These are phyloP conservation scores for Hura crepitans DNA, from an alignment of 441 rosid genomes.

Conservation along the genomic window DNA sequence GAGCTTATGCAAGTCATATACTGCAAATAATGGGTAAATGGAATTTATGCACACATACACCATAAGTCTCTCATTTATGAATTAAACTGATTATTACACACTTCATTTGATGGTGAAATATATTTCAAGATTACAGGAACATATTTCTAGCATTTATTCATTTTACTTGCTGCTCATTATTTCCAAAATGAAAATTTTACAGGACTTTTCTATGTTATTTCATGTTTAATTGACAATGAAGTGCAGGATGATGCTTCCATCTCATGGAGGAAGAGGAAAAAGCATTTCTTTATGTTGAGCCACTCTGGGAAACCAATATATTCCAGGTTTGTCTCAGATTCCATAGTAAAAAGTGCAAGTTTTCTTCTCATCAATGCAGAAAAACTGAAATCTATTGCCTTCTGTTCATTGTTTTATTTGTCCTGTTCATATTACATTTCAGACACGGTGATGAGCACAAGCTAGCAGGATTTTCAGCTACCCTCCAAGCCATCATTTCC, in stretches of 20 bases:
- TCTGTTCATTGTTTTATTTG: background rate
- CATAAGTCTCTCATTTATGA: background rate
- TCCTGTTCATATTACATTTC: constrained; percentile 20
- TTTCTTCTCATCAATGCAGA: background rate
- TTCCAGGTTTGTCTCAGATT: constrained; percentile 56
- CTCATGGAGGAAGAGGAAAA: constrained; percentile 97
- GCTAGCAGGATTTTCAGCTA: constrained; percentile 97
- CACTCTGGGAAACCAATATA: constrained; percentile 98
- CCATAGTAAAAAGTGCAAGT: constrained; percentile 2
- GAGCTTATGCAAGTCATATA: too few species aligned
- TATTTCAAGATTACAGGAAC: background rate
- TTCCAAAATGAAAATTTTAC: background rate
- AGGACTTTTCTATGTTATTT: constrained; percentile 20
- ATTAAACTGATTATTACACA: background rate
- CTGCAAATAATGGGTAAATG: background rate
- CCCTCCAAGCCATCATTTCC: constrained; percentile 96
- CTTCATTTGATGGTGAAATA: background rate
- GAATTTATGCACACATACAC: background rate
- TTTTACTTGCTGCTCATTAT: background rate
- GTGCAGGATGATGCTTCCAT: constrained; percentile 91
- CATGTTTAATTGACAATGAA: constrained; percentile 39
- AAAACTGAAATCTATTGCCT: background rate
- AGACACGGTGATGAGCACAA: constrained; percentile 98
- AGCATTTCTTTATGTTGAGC: constrained; percentile 90
- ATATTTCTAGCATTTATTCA: background rate